phyloP scores from a whole-genome alignment of 345 rosid genomes.

The Populus tremula region DNA sequence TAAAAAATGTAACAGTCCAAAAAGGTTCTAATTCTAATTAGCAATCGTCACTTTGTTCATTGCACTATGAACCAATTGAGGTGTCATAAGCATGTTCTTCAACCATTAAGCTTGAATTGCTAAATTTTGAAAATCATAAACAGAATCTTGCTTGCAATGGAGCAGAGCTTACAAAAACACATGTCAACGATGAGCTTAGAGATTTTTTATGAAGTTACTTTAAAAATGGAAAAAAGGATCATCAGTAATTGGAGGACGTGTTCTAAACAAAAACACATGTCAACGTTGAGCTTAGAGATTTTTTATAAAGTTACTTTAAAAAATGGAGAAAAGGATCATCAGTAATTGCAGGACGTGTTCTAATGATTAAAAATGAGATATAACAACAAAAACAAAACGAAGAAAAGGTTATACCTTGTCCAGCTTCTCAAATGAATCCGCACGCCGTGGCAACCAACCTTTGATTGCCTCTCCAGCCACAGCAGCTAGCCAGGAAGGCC shows the following conservation, averaged over 20 bases:
- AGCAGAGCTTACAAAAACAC: neutral
- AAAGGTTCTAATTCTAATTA: neutral
- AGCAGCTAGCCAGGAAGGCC: constrained; percentile 96
- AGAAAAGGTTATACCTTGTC: constrained; percentile 66
- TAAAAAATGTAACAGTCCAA: neutral
- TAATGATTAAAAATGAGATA: neutral
- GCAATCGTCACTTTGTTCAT: neutral
- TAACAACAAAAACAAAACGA: constrained; percentile 9
- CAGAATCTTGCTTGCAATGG: neutral
- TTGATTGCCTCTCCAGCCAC: constrained; percentile 97
- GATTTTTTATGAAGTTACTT: neutral
- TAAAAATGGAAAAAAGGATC: neutral
- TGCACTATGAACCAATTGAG: neutral
- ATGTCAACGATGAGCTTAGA: neutral
- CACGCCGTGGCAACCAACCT: constrained; percentile 96
- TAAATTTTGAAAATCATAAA: neutral
- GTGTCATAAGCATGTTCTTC: neutral
- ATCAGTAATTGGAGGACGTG: neutral
- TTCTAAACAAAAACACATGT: neutral
- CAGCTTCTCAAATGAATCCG: constrained; percentile 92
- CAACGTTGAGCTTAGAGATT: neutral
- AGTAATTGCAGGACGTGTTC: neutral
- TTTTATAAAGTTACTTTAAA: neutral
- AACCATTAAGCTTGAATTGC: neutral
- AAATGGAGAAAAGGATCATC: neutral